A percentile compares a stretch with the other conserved stretches of the same genome.
These are phyloP conservation scores for Fusarium sp. DNA, from an alignment of 2,329 filamentous ascomycete genomes.

Conservation along the genomic window DNA sequence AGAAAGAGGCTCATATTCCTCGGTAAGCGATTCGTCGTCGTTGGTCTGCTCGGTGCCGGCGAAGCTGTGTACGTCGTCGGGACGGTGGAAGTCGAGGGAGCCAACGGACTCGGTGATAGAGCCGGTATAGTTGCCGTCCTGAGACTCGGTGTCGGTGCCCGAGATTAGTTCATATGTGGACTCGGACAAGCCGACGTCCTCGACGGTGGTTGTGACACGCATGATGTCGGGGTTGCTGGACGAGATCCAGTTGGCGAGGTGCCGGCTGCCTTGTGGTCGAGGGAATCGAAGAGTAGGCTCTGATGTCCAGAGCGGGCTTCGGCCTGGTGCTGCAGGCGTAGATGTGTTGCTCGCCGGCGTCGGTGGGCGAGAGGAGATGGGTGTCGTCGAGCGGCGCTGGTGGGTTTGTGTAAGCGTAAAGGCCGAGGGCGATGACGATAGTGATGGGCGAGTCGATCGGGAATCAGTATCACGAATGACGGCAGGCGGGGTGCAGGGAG, in stretches of 20 bases:
- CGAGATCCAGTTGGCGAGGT: conserved; percentile 69
- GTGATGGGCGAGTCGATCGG: conserved; percentile 37
- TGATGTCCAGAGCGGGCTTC: conserved; percentile 49
- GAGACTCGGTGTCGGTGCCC: conserved; percentile 63
- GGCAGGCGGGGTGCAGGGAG: conserved; percentile 42
- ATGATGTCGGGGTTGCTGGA: conserved; percentile 68
- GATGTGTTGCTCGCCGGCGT: conserved; percentile 25
- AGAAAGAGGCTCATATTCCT: conserved; percentile 44
- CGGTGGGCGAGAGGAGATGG: conserved; percentile 22
- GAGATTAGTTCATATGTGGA: conserved; percentile 68
- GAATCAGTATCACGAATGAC: conserved; percentile 46
- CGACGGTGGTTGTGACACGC: conserved; percentile 56
- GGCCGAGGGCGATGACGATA: conserved; percentile 33
- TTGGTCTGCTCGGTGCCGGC: conserved; percentile 60
- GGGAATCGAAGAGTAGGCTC: conserved; percentile 67
- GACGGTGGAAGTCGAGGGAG: conserved; percentile 59
- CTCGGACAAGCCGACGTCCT: conserved; percentile 64
- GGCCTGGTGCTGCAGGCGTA: conserved; percentile 9
- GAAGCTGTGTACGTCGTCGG: conserved; percentile 64
- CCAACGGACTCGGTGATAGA: conserved; percentile 61
- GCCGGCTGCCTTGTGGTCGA: conserved; percentile 63
- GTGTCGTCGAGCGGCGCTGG: conserved; percentile 30
- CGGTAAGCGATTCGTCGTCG: conserved; percentile 54
- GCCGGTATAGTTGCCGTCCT: conserved; percentile 60
- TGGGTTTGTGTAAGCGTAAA: conserved; percentile 35